Percentiles rank a stretch among this genome's conserved stretches.
These are phyloP conservation scores for Suillus ampliporus DNA, from an alignment of 768 basidiomycete genomes.

Conservation along the genomic window DNA sequence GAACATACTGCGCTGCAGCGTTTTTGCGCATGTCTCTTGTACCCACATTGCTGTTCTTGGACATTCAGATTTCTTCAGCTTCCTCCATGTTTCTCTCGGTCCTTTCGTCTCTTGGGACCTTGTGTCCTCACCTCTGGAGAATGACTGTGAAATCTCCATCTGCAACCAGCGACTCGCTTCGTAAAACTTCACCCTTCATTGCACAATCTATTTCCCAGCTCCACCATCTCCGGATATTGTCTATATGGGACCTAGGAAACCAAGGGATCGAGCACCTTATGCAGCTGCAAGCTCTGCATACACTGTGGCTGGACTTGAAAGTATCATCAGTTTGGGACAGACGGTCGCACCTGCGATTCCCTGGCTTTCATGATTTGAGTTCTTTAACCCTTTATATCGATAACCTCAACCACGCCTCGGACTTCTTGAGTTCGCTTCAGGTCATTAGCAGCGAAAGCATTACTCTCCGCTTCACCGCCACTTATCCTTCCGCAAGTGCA, in stretches of 20 bases:
- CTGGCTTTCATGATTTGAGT: not conserved
- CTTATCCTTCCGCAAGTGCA: not conserved
- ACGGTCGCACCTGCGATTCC: not conserved
- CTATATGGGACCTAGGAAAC: not conserved
- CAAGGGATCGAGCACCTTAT: not conserved
- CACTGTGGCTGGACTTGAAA: not conserved
- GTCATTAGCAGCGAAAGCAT: not conserved
- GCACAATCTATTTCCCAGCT: not conserved
- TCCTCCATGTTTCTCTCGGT: not conserved
- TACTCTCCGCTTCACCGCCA: not conserved
- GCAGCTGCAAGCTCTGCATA: not conserved
- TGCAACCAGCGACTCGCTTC: not conserved
- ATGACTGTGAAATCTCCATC: not conserved
- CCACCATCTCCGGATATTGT: not conserved
- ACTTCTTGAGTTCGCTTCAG: not conserved
- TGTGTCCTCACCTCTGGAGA: not conserved
- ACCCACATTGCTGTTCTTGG: slow-evolving; percentile 15
- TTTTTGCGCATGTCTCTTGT: slow-evolving; percentile 33
- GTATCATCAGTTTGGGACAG: not conserved
- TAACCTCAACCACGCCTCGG: not conserved
- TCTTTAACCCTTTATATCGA: not conserved
- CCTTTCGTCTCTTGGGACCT: not conserved
- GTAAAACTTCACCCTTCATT: not conserved
- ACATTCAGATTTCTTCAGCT: not conserved
- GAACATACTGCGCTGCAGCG: slow-evolving; percentile 27